phyloP scores from a whole-genome alignment of 1,284 basidiomycete genomes.

The Hemileia vastatrix region DNA sequence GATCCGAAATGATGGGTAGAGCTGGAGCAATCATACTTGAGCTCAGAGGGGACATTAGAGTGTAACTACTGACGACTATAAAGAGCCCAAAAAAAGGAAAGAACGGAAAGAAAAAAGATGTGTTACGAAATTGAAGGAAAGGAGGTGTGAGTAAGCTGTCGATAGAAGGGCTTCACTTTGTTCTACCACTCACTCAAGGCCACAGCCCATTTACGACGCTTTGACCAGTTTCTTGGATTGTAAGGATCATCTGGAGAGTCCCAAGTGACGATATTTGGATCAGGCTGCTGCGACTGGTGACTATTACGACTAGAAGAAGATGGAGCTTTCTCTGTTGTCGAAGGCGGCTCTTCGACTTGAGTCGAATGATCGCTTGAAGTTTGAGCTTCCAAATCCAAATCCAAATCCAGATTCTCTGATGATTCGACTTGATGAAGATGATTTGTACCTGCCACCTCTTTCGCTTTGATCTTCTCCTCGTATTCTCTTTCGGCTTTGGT shows the following conservation, averaged over 20 bases:
- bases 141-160: no score
- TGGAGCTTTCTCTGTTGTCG: not conserved
- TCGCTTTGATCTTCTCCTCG: not conserved
- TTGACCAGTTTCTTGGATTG: slow-evolving; percentile 63
- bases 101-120: no score
- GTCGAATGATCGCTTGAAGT: not conserved
- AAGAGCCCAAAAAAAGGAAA: no score
- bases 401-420: not conserved
- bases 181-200: no score
- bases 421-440: no score
- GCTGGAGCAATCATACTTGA: no score
- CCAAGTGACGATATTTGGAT: slow-evolving; percentile 56
- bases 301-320: not conserved
- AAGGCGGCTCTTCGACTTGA: not conserved
- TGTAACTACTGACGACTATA: no score
- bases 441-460: no score
- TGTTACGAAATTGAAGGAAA: no score
- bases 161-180: no score
- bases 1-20: no score
- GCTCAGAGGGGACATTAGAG: no score
- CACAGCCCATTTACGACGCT: slow-evolving; percentile 56
- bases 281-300: not conserved
- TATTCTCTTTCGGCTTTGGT: not conserved
- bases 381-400: not conserved
- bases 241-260: slow-evolving; percentile 55